Conservation (phyloP, 176 grass and related monocot genomes). For the Carex pumila region DNA sequence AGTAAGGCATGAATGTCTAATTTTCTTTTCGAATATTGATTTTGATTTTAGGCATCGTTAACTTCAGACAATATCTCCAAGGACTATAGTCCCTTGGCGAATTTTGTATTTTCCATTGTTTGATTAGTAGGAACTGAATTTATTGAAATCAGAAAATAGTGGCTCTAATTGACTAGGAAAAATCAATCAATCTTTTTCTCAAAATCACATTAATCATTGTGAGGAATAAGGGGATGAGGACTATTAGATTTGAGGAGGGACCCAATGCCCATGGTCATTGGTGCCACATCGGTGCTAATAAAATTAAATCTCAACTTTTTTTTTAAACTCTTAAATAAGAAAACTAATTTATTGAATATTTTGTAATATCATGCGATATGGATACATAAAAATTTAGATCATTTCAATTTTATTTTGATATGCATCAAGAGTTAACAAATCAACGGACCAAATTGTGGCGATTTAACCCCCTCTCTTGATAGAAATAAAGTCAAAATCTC, state of each 20-base stretch:
- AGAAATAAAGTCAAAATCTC: not conserved
- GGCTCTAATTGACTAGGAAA: not conserved
- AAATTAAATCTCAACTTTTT: no score
- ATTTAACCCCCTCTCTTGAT: not conserved
- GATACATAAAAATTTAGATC: not conserved
- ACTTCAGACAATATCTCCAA: not conserved
- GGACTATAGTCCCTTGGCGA: not conserved
- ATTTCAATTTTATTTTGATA: not conserved
- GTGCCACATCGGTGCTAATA: no score
- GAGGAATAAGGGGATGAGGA: not conserved
- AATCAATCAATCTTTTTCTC: not conserved
- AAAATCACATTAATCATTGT: not conserved
- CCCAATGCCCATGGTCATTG: not conserved
- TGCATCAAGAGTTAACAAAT: not conserved
- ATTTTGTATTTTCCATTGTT: slow-evolving; percentile 2
- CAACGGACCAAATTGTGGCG: not conserved
- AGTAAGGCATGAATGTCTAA: slow-evolving; percentile 76
- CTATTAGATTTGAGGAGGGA: not conserved
- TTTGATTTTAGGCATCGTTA: not conserved
- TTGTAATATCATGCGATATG: no score
- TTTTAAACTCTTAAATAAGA: no score
- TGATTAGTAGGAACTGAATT: not conserved
- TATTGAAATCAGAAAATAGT: not conserved
- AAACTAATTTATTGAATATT: no score
- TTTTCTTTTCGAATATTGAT: slow-evolving; percentile 31